Conservation (phyloP, 73 alveolate genomes). For the Breviolum minutum region DNA sequence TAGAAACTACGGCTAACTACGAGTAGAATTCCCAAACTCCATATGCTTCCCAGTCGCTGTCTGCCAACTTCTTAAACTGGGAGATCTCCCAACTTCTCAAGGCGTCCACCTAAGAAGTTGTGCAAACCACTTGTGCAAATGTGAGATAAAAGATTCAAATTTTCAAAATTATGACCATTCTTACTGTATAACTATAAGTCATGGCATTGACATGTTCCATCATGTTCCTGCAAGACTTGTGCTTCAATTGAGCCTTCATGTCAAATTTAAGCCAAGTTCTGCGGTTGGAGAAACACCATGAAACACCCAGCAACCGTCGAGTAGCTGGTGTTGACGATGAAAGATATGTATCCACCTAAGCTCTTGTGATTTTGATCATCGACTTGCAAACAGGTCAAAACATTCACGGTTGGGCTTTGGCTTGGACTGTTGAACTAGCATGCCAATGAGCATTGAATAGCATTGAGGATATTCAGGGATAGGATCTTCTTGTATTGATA, state of each 20-base stretch:
- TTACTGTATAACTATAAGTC: neutral
- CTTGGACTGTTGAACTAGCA: too few relatives aligned
- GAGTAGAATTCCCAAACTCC: neutral
- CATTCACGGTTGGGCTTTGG: too few relatives aligned
- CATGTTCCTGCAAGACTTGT: neutral
- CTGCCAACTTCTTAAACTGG: slow-evolving; percentile 81
- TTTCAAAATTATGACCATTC: neutral
- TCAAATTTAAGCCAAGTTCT: too few relatives aligned
- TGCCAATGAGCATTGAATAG: too few relatives aligned
- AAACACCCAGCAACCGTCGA: neutral
- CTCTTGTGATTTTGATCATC: neutral
- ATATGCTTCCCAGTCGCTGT: slow-evolving; percentile 4
- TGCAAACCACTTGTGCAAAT: neutral
- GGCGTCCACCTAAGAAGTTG: neutral
- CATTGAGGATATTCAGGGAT: too few relatives aligned
- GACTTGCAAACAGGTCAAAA: too few relatives aligned
- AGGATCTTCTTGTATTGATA: too few relatives aligned
- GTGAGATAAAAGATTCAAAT: neutral
- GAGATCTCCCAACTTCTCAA: slow-evolving; percentile 78
- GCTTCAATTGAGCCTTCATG: neutral
- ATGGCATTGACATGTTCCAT: neutral
- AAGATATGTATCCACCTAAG: slow-evolving; percentile 10
- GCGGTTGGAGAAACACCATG: neutral
- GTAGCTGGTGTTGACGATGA: slow-evolving; percentile 14
- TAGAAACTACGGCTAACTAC: neutral